phyloP scores from a whole-genome alignment of 768 basidiomycete genomes.

The Inosperma sp. region DNA sequence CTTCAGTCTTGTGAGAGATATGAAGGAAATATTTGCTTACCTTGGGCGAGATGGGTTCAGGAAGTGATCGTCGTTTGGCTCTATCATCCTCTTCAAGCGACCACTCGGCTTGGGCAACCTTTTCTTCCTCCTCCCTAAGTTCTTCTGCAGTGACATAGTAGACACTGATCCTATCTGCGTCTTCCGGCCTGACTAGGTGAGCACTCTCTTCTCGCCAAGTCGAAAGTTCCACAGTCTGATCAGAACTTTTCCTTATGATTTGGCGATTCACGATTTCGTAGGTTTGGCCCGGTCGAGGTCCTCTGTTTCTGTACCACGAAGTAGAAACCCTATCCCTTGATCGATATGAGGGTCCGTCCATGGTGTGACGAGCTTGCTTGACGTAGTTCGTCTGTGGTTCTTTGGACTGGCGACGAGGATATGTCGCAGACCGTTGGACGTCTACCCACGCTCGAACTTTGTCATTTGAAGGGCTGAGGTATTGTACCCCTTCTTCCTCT shows the following conservation, averaged over 20 bases:
- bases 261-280: constrained; percentile 40
- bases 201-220: constrained; percentile 55
- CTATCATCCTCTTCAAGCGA: constrained; percentile 5
- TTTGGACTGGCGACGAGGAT: constrained; percentile 7
- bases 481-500: constrained; percentile 11
- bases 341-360: background rate
- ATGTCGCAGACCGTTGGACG: constrained; percentile 16
- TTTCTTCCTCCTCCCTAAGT: constrained; percentile 27
- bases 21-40: constrained; percentile 5
- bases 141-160: constrained; percentile 41
- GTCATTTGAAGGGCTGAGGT: constrained; percentile 13
- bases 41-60: background rate
- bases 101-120: constrained; percentile 12
- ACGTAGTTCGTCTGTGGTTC: background rate
- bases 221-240: constrained; percentile 49
- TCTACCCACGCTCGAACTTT: constrained; percentile 23
- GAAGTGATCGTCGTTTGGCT: constrained; percentile 2
- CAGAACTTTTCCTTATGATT: constrained; percentile 46
- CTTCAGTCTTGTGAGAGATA: background rate
- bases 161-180: constrained; percentile 41
- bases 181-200: constrained; percentile 31
- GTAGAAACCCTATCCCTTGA: background rate
- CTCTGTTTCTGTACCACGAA: constrained; percentile 10
- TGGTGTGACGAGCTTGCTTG: background rate
- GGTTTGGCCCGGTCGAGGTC: constrained; percentile 33